Conservation (phyloP, 2,329 filamentous ascomycete genomes). For the Aspergillus costaricaensis region DNA sequence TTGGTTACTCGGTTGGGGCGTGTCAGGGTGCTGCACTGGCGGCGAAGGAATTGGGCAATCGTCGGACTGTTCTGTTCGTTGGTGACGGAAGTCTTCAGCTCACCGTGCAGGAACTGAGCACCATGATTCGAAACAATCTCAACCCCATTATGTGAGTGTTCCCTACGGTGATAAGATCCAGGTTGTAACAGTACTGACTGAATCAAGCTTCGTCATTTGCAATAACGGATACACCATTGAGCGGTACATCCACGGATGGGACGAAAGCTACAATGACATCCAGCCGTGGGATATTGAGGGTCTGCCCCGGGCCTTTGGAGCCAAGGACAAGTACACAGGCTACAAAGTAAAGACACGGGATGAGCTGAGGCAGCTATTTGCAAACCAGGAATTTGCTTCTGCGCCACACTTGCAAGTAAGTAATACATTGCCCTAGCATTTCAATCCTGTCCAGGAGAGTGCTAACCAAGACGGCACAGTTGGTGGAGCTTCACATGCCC, state of each 20-base stretch:
- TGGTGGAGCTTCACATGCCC: constrained; percentile 81
- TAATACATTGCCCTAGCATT: neutral
- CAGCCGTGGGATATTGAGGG: constrained; percentile 72
- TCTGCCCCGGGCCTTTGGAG: constrained; percentile 69
- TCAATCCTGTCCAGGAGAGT: constrained; percentile 7
- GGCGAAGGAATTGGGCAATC: constrained; percentile 64
- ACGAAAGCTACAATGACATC: constrained; percentile 80
- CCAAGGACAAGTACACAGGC: constrained; percentile 59
- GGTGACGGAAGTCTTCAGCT: constrained; percentile 86
- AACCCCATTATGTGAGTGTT: constrained; percentile 71
- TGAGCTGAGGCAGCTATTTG: constrained; percentile 67
- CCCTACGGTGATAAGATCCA: neutral
- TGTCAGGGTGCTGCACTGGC: constrained; percentile 73
- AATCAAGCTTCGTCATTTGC: constrained; percentile 69
- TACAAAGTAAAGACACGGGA: constrained; percentile 69
- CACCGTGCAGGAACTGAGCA: constrained; percentile 79
- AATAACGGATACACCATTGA: constrained; percentile 91
- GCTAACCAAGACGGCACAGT: constrained; percentile 48
- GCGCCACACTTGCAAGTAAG: constrained; percentile 49
- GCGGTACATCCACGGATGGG: constrained; percentile 81
- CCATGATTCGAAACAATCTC: constrained; percentile 74
- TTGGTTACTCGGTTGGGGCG: constrained; percentile 65
- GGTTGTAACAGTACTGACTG: constrained; percentile 35
- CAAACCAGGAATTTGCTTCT: constrained; percentile 62
- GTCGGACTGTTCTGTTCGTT: constrained; percentile 78